Evolutionary conservation across 805 yeast species (phyloP), one percentile per base, ranked within the genome.

Genomic region (Saturnispora bothae): DNA sequence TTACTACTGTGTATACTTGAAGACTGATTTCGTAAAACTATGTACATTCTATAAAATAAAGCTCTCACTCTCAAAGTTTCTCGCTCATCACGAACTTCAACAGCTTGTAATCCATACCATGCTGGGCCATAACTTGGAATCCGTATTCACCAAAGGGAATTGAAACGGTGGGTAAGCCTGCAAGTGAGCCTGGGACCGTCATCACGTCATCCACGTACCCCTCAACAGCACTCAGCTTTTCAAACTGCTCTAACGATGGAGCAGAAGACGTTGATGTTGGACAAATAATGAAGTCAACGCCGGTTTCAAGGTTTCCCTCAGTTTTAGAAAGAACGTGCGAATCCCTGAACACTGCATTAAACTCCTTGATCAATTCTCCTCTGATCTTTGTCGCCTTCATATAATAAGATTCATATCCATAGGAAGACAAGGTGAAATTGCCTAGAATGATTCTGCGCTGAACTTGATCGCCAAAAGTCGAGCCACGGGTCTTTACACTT

Each of bases 141-240:
- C 95, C 95, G 8, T 55, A 43, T 1, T 59, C 57, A 1, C 59
- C 56, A 48, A 69, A 66, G 0, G 99, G 99, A 2, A 88, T 61
- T 2, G 81, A 71, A 9, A 89, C 67, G 0, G 95, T 74, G 1
- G 99, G 99, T 2, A 89, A 56, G 0, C 97, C 97, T 0, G 95
- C 94, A 41, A 94, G 59, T 1, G 95, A 86, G 29, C 92, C 82
- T 0, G 98, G 96, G 4, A 86, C 81, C 0, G 96, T 84, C 40
- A 86, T 67, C 0, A 82, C 74, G 57, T 92, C 99, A 55, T 85
- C 83, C 38, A 79, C 65, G 49, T 82, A 86, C 14, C 79, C 69
- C 33, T 73, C 73, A 4, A 80, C 64, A 3, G 80, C 69, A 17
- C 40, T 40, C 6, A 43, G 26, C 3, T 40, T 41, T 6, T 33